phyloP scores from a whole-genome alignment of 371 early-diverging fungal genomes.

The Mortierella sp. region DNA sequence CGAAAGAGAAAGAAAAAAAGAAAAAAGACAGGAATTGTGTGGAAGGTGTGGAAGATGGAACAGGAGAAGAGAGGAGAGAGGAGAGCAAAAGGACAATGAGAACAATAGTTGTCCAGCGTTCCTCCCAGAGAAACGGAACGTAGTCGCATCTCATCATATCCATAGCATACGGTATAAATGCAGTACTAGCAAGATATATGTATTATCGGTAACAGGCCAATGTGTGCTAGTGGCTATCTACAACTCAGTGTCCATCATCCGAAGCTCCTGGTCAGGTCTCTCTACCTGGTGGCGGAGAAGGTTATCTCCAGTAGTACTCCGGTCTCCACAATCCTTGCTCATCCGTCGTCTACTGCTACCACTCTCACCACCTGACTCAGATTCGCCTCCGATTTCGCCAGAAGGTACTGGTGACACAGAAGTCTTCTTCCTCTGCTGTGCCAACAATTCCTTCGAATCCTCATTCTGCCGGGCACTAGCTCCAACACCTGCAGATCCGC shows the following conservation, averaged over 20 bases:
- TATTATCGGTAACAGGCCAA: neutral
- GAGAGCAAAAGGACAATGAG: too few relatives aligned
- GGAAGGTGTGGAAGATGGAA: too few relatives aligned
- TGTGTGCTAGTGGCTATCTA: neutral
- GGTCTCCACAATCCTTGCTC: neutral
- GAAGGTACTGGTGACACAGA: neutral
- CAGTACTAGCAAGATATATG: neutral
- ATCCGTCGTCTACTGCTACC: too few relatives aligned
- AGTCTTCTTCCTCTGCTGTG: neutral
- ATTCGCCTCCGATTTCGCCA: neutral
- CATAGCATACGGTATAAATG: too few relatives aligned
- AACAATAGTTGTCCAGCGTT: too few relatives aligned
- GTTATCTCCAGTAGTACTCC: neutral
- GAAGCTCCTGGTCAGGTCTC: neutral
- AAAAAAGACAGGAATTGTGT: too few relatives aligned
- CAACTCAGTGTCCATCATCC: constrained; percentile 3
- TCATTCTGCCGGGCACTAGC: neutral
- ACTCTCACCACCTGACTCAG: neutral
- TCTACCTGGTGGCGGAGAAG: neutral
- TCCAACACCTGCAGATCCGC: neutral
- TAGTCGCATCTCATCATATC: too few relatives aligned
- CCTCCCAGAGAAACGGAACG: too few relatives aligned
- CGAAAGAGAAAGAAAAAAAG: too few relatives aligned
- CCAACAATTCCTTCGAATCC: neutral
- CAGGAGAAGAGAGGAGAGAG: too few relatives aligned